Evolutionary conservation across 1,284 basidiomycete species (phyloP).

Genomic region (Takashimella koratensis): DNA sequence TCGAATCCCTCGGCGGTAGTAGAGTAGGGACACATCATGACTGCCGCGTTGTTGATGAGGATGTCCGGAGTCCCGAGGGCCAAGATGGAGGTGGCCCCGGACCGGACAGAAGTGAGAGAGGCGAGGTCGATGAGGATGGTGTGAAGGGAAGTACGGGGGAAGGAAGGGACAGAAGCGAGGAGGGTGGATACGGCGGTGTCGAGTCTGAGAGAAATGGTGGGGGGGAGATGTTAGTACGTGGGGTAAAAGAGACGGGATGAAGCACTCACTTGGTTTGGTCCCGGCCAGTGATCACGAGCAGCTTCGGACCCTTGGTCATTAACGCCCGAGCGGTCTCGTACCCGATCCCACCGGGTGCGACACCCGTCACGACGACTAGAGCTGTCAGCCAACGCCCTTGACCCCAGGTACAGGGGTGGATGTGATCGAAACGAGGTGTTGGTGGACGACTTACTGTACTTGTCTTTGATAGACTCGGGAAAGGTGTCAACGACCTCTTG

Average conservation of each 20-base stretch:
- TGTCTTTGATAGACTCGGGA: conserved; percentile 7
- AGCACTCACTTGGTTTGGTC: conserved; percentile 13
- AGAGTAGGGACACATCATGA: conserved; percentile 20
- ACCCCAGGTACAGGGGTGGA: no score
- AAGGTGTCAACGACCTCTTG: conserved; percentile 11
- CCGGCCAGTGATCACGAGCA: conserved; percentile 19
- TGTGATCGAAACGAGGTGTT: no score
- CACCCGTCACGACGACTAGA: conserved; percentile 21
- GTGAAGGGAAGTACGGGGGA: conserved; percentile 2
- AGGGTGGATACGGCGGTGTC: conserved; percentile 8
- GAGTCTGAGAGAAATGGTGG: no score
- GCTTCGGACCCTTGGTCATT: conserved; percentile 13
- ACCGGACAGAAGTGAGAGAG: conserved; percentile 6
- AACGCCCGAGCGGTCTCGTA: conserved; percentile 19
- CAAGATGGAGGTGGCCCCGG: conserved; percentile 9
- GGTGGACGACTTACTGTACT: neutral
- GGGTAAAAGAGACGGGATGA: neutral
- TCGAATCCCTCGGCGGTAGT: conserved; percentile 30
- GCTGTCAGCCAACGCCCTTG: neutral
- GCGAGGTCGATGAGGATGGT: conserved; percentile 14
- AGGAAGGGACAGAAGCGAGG: conserved; percentile 5
- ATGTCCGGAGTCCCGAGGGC: conserved; percentile 14
- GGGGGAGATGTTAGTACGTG: no score
- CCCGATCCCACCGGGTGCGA: conserved; percentile 15
- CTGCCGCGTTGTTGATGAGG: conserved; percentile 33